Evolutionary conservation across 352 stramenopile genomes (phyloP), one percentile per base, ranked within the genome.

Genomic region (Halophytophthora polymorphica): DNA sequence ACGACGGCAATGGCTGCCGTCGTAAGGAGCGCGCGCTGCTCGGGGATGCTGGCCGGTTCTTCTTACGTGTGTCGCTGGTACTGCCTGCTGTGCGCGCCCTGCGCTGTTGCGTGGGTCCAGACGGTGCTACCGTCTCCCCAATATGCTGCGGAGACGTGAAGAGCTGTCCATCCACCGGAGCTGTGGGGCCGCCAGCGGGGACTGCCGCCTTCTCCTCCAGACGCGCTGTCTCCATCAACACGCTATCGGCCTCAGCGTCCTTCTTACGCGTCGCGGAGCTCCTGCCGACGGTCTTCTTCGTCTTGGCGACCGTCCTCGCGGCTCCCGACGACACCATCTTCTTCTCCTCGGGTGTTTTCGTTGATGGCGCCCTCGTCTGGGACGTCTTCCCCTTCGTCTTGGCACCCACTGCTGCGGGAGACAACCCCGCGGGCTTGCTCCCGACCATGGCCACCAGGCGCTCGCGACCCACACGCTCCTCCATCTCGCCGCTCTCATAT

Each of bases 401-500:
- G 38, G 17, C 38, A 25, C 17, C 17, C 7, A 44, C 23, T 25
- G 38, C 17, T 19, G 38, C 14, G 38, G n/a, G 21, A 18, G 44
- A 45, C 14, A 52, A 48, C 34, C 45, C 39, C 4, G 52, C 6
- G 5, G 36, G 37, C 6, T 52, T 29, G 28, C 19, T 52, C 23
- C 6, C 13, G 14, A 11, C n/a, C 31, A 12, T 14, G 21, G 22
- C 28, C 22, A 50, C 54, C 18, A 84, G 54, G 39, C 73, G 73
- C 8, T 81, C 66, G 37, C 64, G 70, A 3, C 45, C 44, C 13
- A 80, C 69, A 21, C 61, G 56, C 50, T 86, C 66, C 38, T 86
- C 74, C 19, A 83, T 41, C 25, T 72, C 61, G 1, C 69, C 71
- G 31, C 78, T 79, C 34, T 75, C 69, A 44, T 79, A 82, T 46